Conservation (phyloP, 2,329 filamentous ascomycete species). For the Bipolaris cookei region DNA sequence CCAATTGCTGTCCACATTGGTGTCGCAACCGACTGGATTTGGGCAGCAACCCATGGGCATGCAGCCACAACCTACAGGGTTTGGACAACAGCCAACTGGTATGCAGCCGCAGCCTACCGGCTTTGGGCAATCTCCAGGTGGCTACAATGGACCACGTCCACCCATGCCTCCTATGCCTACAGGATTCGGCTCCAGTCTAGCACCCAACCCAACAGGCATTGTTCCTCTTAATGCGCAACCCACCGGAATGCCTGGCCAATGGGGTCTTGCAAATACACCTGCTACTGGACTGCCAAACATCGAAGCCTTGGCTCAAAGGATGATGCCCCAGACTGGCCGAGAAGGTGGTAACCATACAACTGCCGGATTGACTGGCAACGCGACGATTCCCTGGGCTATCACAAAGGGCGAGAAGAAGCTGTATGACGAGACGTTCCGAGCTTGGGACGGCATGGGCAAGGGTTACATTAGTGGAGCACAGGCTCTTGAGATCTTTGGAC, state of each 20-base stretch:
- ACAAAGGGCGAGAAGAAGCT: conserved; percentile 98
- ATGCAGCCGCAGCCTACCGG: conserved; percentile 54
- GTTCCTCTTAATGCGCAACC: conserved; percentile 84
- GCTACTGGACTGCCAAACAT: conserved; percentile 90
- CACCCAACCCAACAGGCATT: conserved; percentile 67
- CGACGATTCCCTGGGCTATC: conserved; percentile 96
- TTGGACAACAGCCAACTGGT: conserved; percentile 43
- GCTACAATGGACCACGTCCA: conserved; percentile 79
- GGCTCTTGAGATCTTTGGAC: conserved; percentile 95
- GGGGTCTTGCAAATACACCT: conserved; percentile 97
- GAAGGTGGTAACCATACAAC: conserved; percentile 82
- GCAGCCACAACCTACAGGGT: conserved; percentile 51
- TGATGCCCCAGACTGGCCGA: conserved; percentile 96
- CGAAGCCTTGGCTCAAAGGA: conserved; percentile 85
- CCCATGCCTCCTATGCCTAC: conserved; percentile 83
- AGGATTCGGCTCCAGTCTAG: conserved; percentile 55
- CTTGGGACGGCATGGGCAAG: conserved; percentile 94
- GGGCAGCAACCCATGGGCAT: conserved; percentile 69
- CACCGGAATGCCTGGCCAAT: conserved; percentile 90
- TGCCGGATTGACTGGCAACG: conserved; percentile 86
- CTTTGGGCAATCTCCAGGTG: conserved; percentile 72
- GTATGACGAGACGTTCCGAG: conserved; percentile 92
- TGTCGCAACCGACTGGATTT: conserved; percentile 61
- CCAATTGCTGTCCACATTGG: conserved; percentile 64
- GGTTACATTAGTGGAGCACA: conserved; percentile 91